phyloP scores from a whole-genome alignment of 169 alveolate genomes.

The Besnoitia besnoiti region DNA sequence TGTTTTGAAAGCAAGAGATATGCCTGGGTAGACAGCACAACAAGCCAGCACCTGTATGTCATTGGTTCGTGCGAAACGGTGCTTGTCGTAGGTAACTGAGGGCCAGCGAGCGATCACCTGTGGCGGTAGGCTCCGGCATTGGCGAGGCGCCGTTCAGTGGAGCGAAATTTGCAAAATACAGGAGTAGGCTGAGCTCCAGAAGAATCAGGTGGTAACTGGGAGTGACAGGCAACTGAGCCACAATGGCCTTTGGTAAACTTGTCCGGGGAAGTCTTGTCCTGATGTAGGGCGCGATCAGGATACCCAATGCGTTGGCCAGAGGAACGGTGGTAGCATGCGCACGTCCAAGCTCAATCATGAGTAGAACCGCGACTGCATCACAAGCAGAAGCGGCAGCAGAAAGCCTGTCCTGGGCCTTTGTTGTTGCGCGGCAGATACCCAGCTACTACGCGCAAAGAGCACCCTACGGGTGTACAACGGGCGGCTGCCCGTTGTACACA shows the following conservation, averaged over 20 bases:
- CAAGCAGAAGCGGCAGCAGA: neutral
- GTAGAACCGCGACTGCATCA: neutral
- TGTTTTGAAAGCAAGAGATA: constrained; percentile 12
- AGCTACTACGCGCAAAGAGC: neutral
- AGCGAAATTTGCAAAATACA: constrained; percentile 5
- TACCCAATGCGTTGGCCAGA: neutral
- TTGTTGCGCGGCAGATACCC: no score
- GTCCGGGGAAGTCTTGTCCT: neutral
- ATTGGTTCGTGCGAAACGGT: no score
- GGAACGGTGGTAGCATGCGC: neutral
- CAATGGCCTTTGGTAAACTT: neutral
- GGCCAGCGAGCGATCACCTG: neutral
- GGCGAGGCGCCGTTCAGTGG: neutral
- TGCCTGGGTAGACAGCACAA: neutral
- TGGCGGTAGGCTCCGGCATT: neutral
- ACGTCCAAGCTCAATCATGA: neutral
- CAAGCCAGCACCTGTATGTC: no score
- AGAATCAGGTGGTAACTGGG: neutral
- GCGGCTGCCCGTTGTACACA: neutral
- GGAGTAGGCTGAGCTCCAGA: neutral
- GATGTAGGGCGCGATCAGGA: constrained; percentile 34
- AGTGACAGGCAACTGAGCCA: constrained; percentile 16
- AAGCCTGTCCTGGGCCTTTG: no score
- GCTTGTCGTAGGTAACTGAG: neutral
- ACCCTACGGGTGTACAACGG: neutral